Percentiles rank a stretch among this genome's conserved stretches.
These are phyloP conservation scores for Lipomyces mesembrius DNA, from an alignment of 805 yeast genomes.

Conservation along the genomic window DNA sequence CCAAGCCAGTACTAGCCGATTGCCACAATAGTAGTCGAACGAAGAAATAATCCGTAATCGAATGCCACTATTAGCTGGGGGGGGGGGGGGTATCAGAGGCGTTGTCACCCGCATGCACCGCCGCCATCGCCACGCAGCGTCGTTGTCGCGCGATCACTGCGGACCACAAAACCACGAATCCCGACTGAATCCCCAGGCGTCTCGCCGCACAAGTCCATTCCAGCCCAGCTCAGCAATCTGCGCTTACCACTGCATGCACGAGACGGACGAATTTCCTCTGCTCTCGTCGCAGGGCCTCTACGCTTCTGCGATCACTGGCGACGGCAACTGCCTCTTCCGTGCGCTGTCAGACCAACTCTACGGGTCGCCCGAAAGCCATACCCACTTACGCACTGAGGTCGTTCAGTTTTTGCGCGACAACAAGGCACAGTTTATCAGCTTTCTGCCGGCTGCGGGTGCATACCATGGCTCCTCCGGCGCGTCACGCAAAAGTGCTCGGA, in stretches of 20 bases:
- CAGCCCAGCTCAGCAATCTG: background rate
- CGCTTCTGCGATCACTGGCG: conserved; percentile 49
- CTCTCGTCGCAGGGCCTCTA: conserved; percentile 45
- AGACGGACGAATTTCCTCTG: conserved; percentile 46
- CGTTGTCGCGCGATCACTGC: no score
- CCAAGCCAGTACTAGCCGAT: no score
- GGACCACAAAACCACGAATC: background rate
- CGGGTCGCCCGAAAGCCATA: conserved; percentile 46
- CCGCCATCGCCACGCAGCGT: background rate
- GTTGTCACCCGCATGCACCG: background rate
- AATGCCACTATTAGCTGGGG: no score
- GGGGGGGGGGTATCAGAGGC: no score
- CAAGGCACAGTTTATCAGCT: conserved; percentile 41
- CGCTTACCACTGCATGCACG: conserved; percentile 1
- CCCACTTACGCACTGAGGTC: conserved; percentile 43
- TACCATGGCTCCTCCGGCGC: conserved; percentile 10
- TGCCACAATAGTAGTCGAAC: background rate
- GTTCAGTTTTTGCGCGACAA: conserved; percentile 45
- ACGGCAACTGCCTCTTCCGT: conserved; percentile 52
- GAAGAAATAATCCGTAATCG: no score
- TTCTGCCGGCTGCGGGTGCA: conserved; percentile 21
- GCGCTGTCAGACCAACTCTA: conserved; percentile 49
- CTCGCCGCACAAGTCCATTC: background rate
- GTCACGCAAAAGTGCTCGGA: conserved; percentile 25
- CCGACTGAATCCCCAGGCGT: background rate